Percentiles rank a stretch among this genome's conserved stretches.
These are phyloP conservation scores for Cryptosporidium parvum DNA, from an alignment of 169 alveolate genomes.

Conservation along the genomic window DNA sequence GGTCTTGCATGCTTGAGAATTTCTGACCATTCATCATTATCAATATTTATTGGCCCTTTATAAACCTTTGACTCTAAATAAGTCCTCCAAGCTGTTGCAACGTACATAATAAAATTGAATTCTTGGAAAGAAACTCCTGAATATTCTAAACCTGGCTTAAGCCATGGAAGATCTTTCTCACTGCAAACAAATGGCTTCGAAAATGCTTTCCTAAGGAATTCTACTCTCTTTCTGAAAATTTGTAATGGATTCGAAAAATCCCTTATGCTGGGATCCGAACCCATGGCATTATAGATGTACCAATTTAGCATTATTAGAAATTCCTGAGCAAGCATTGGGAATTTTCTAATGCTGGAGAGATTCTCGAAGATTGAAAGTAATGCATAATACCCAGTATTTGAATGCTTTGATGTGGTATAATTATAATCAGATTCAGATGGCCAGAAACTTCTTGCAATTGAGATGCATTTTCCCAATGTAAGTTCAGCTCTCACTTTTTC, in stretches of 20 bases:
- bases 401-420: not conserved
- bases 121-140: conserved; percentile 12
- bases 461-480: not conserved
- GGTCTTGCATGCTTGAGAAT: not conserved
- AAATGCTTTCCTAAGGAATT: not conserved
- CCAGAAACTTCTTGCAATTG: conserved; percentile 20
- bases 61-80: not conserved
- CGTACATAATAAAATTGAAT: conserved; percentile 28
- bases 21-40: not conserved
- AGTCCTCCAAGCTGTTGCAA: conserved; percentile 11
- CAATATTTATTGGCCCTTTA: not conserved
- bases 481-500: not conserved
- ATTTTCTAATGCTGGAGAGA: not conserved
- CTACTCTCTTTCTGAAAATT: not conserved
- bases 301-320: not conserved
- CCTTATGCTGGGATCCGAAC: conserved; percentile 10
- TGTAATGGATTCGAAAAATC: not conserved
- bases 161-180: conserved; percentile 35
- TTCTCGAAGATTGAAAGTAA: not conserved
- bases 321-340: conserved; percentile 10
- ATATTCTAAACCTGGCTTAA: not conserved
- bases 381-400: not conserved
- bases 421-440: not conserved
- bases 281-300: not conserved
- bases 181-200: conserved; percentile 39